Percentiles rank a stretch among this genome's conserved stretches.
These are phyloP conservation scores for Chlamydomonas sp. DNA, from an alignment of 139 green algal genomes.

Conservation along the genomic window DNA sequence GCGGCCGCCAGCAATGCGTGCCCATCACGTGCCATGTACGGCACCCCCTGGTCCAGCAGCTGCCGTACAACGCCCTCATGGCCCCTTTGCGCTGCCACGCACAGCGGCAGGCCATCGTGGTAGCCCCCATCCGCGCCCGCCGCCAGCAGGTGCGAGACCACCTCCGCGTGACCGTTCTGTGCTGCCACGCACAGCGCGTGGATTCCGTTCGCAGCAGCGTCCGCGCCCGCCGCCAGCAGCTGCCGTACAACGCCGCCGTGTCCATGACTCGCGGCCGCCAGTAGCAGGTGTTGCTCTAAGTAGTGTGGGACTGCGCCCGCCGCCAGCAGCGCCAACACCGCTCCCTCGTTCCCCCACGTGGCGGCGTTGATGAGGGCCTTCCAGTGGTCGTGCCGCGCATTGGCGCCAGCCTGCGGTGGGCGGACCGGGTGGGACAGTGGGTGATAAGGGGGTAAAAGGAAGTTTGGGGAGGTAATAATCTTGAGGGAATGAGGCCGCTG, in stretches of 20 bases:
- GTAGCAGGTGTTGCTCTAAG: not conserved
- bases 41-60: not conserved
- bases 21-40: not conserved
- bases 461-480: too few relatives aligned
- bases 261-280: not conserved
- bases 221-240: conserved; percentile 5
- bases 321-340: not conserved
- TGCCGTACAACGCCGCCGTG: not conserved
- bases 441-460: not conserved
- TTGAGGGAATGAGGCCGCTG: too few relatives aligned
- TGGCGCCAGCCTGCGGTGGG: not conserved
- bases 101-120: not conserved
- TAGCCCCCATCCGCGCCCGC: not conserved
- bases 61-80: not conserved
- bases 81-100: not conserved
- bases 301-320: not conserved
- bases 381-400: not conserved
- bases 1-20: not conserved
- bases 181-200: not conserved
- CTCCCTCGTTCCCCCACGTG: not conserved
- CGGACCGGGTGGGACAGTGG: not conserved
- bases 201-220: not conserved
- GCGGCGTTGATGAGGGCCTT: not conserved
- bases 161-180: not conserved
- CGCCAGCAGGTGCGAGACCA: not conserved